These are phyloP conservation scores for Agapanthus africanus DNA, from an alignment of 106 monocot genomes.

Conservation along the genomic window DNA sequence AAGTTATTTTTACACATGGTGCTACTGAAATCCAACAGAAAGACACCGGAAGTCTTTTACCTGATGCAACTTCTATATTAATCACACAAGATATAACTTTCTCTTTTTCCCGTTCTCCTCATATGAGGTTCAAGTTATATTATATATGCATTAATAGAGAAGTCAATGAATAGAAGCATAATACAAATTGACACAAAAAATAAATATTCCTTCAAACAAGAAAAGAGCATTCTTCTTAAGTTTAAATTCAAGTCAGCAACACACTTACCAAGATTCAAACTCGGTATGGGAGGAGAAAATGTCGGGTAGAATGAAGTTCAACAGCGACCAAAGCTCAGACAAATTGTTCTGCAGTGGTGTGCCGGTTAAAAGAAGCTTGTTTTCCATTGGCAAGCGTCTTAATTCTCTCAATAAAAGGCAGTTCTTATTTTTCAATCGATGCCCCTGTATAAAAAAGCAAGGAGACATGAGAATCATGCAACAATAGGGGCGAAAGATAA, in stretches of 20 bases:
- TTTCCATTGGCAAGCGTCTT: conserved; percentile 76
- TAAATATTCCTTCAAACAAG: no score
- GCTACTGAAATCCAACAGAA: background rate
- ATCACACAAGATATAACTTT: no score
- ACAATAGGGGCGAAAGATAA: background rate
- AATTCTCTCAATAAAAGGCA: conserved; percentile 63
- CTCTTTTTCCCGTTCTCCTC: no score
- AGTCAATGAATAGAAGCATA: no score
- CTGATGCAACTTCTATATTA: background rate
- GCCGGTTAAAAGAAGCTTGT: conserved; percentile 98
- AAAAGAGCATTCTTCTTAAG: no score
- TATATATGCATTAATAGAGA: no score
- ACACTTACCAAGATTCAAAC: conserved; percentile 89
- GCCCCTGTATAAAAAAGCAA: conserved; percentile 49
- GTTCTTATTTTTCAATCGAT: conserved; percentile 85
- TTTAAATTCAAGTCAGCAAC: background rate
- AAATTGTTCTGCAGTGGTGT: conserved; percentile 96
- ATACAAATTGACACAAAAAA: no score
- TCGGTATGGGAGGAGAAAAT: conserved; percentile 84
- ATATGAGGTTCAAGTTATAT: no score
- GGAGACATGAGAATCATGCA: no score
- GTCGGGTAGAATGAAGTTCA: conserved; percentile 95
- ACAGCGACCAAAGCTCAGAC: conserved; percentile 89
- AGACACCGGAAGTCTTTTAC: background rate
- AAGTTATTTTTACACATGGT: no score